Percentiles rank a stretch among this genome's conserved stretches.
Evolutionary conservation across 2,329 filamentous ascomycete genomes (phyloP).

Genomic region (Ophiocordyceps camponoti-saundersi): DNA sequence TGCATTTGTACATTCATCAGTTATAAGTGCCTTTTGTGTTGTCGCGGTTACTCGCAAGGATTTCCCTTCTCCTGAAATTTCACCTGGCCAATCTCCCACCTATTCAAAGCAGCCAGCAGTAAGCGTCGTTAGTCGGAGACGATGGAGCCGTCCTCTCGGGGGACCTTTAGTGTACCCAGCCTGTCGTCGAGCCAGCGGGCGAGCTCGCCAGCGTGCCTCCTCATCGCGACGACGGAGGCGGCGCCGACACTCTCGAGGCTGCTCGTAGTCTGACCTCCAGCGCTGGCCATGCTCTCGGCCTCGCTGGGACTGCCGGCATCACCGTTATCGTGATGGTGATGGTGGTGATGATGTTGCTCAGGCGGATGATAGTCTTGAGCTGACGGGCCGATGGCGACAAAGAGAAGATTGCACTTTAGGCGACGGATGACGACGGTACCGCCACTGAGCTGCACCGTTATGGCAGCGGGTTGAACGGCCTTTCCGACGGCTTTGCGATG

Average conservation of each 20-base stretch:
- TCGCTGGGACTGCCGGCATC: conserved; percentile 22
- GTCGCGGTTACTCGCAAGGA: not conserved
- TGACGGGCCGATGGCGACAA: conserved; percentile 40
- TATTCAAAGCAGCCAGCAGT: not conserved
- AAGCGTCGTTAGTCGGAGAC: conserved; percentile 1
- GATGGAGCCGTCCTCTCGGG: conserved; percentile 24
- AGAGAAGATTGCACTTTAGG: conserved; percentile 41
- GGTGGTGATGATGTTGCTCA: conserved; percentile 5
- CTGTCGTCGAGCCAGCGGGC: conserved; percentile 43
- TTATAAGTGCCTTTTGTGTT: not conserved
- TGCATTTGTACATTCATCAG: not conserved
- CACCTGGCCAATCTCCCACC: not conserved
- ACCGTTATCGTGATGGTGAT: conserved; percentile 11
- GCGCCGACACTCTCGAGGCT: conserved; percentile 21
- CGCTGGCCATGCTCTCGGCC: conserved; percentile 28
- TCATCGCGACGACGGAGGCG: conserved; percentile 31
- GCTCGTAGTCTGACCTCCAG: conserved; percentile 25
- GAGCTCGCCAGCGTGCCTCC: conserved; percentile 40
- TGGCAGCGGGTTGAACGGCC: conserved; percentile 20
- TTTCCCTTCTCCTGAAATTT: not conserved
- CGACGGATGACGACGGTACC: conserved; percentile 41
- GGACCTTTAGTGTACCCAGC: conserved; percentile 33
- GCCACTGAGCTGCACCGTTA: conserved; percentile 41
- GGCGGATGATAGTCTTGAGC: conserved; percentile 9
- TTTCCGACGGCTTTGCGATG: conserved; percentile 2